Base-by-base conservation (phyloP, 139 green algal genomes). In the Coccomyxa sp. region DNA sequence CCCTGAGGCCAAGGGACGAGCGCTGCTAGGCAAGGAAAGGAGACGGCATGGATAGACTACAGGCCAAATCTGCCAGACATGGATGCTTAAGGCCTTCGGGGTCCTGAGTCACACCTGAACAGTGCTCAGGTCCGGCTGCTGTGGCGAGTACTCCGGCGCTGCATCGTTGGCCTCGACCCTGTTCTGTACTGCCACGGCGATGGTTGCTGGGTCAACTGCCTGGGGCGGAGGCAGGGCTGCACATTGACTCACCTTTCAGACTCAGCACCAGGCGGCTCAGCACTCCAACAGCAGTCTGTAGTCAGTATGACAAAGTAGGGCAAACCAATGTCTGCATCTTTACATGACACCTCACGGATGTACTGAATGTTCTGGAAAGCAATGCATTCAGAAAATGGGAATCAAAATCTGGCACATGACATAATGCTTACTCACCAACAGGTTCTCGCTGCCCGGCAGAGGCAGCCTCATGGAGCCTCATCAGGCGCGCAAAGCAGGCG, bases 401-500 rank as follows among this genome's bases (percentile, higher is more conserved):
- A 64, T 3, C 18, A 64, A 64, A 6, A 64, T n/a, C n/a, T n/a
- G n/a, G n/a, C n/a, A n/a, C 5, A 22, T 22, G 27, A 64, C 5
- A 6, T 18, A 64, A 64, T 18, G 22, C 18, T 22, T 27, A 14
- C 44, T 10, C 10, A 58, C 44, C 5, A 3, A 31, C 18, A 6
- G 3, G 22, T 3, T 22, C 50, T 64, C 18, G 18, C 1, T 7
- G 22, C 18, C 5, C 27, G 5, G 50, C 64, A 31, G 7, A 2
- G 64, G 27, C n/a, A 29, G 6, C n/a, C 9, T 39, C 31, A n/a
- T 50, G 74, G 31, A 78, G 74, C 8, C 33, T 41, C 74, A 79
- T 55, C 75, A 79, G 55, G 54, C 34, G 44, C 0, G 75, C 68
- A 68, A 83, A 80, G 16, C n/a, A 34, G 33, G 74, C 79, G 27